phyloP scores from a whole-genome alignment of 352 stramenopile genomes.

The Saprolegnia diclina region DNA sequence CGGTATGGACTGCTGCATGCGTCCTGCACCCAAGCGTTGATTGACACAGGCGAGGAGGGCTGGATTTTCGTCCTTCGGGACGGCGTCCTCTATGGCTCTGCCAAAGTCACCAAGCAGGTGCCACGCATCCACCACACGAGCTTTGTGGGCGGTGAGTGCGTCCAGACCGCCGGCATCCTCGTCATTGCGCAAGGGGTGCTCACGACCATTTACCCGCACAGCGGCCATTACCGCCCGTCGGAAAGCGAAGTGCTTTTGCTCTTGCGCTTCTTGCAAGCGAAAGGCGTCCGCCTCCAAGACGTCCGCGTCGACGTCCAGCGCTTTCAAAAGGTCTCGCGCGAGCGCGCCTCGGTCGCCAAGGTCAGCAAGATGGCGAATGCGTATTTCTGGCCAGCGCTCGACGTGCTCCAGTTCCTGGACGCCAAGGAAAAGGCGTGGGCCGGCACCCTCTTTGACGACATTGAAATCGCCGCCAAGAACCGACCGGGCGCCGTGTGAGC shows the following conservation, averaged over 20 bases:
- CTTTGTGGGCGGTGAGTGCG: conserved; percentile 95
- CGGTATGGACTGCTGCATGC: conserved; percentile 54
- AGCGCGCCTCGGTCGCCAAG: conserved; percentile 60
- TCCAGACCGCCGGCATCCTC: conserved; percentile 95
- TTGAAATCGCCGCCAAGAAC: conserved; percentile 59
- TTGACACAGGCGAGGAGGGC: conserved; percentile 88
- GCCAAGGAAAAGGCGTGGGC: conserved; percentile 74
- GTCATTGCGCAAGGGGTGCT: conserved; percentile 89
- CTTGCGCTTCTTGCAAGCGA: conserved; percentile 89
- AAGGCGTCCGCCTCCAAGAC: conserved; percentile 83
- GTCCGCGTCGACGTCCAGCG: conserved; percentile 94
- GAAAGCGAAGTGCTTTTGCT: conserved; percentile 93
- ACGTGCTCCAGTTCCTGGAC: conserved; percentile 68
- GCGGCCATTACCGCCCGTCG: conserved; percentile 94
- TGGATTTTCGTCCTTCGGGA: conserved; percentile 97
- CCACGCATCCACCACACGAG: conserved; percentile 96
- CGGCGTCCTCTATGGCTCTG: conserved; percentile 88
- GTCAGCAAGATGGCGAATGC: conserved; percentile 80
- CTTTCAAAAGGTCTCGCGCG: conserved; percentile 92
- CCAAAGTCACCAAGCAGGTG: conserved; percentile 92
- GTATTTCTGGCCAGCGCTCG: conserved; percentile 76
- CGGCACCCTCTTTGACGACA: conserved; percentile 65
- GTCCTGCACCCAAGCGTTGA: conserved; percentile 56
- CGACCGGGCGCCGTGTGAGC: conserved; percentile 5
- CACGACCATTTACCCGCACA: conserved; percentile 95